phyloP scores from a whole-genome alignment of 768 basidiomycete species.

The Mycena floridula region DNA sequence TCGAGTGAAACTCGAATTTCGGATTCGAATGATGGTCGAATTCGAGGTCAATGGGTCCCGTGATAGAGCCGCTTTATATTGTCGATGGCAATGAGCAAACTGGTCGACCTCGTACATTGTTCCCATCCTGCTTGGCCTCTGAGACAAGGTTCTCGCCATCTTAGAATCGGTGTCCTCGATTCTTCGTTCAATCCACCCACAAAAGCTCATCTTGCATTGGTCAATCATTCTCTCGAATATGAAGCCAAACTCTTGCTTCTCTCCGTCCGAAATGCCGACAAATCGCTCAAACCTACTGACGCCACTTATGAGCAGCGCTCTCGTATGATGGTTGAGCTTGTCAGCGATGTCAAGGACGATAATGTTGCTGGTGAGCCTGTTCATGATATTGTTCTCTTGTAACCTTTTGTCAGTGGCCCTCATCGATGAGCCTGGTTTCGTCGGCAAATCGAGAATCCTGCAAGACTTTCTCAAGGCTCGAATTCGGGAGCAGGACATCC shows the following conservation, averaged over 20 bases:
- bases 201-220: conserved; percentile 74
- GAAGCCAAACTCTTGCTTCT: conserved; percentile 76
- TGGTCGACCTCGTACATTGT: conserved; percentile 57
- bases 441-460: conserved; percentile 66
- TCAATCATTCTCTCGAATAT: conserved; percentile 45
- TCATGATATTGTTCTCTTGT: no score
- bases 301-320: conserved; percentile 73
- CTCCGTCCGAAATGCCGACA: conserved; percentile 86
- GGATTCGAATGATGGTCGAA: no score
- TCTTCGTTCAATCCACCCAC: conserved; percentile 95
- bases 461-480: conserved; percentile 41
- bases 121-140: conserved; percentile 66
- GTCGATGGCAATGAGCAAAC: no score
- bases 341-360: conserved; percentile 32
- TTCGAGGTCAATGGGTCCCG: no score
- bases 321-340: conserved; percentile 80
- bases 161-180: conserved; percentile 77
- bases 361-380: conserved; percentile 10
- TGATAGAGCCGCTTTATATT: no score
- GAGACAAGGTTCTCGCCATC: conserved; percentile 33
- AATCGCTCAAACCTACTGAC: conserved; percentile 61
- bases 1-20: no score
- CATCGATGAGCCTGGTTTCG: conserved; percentile 85
- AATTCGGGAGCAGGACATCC: conserved; percentile 16
- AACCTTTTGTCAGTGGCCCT: conserved; percentile 81